phyloP scores from a whole-genome alignment of 2,329 filamentous ascomycete genomes.

The Penicillium sp. region DNA sequence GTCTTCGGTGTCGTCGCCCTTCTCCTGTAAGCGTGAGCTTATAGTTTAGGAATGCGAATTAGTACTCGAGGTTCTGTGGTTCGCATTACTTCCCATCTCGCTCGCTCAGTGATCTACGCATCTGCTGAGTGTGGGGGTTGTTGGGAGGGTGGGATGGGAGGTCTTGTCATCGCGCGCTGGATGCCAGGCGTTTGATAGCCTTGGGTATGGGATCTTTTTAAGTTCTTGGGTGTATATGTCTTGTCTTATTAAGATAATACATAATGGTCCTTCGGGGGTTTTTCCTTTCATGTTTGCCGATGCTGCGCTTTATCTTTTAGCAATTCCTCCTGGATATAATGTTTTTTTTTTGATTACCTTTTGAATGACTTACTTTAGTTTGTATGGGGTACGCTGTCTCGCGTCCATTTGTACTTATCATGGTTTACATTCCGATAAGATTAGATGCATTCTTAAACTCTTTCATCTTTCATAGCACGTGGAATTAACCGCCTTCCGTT shows the following conservation, averaged over 20 bases:
- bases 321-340: neutral
- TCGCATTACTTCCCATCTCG: neutral
- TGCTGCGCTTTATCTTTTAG: conserved; percentile 6
- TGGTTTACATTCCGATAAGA: neutral
- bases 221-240: conserved; percentile 18
- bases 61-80: neutral
- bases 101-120: neutral
- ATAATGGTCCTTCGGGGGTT: conserved; percentile 41
- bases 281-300: conserved; percentile 13
- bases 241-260: conserved; percentile 34
- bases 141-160: neutral
- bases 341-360: neutral
- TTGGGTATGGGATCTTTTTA: conserved; percentile 6
- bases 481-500: neutral
- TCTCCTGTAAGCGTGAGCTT: conserved; percentile 40
- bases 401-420: neutral
- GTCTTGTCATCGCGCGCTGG: neutral
- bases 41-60: neutral
- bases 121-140: conserved; percentile 2
- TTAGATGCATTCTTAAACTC: neutral
- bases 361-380: neutral
- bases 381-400: neutral
- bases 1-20: conserved; percentile 53
- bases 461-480: neutral
- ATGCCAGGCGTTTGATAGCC: conserved; percentile 9